Percentiles rank a stretch among this genome's conserved stretches.
Evolutionary conservation across 208 protist genomes (phyloP).

Genomic region (Crithidia acanthocephali): DNA sequence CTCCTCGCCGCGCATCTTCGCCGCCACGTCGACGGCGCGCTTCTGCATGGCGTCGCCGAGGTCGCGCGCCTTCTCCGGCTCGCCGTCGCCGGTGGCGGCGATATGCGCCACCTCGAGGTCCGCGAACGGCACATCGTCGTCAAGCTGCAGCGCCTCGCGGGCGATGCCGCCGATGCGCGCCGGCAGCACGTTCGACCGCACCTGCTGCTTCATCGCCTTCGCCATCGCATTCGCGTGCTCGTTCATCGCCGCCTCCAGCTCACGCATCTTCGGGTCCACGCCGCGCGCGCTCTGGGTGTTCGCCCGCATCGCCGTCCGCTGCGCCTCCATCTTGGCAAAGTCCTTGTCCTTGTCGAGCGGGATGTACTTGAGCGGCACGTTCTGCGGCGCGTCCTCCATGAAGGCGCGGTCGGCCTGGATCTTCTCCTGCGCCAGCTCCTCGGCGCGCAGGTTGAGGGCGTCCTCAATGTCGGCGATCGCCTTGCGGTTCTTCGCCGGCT

Average conservation of each 20-base stretch:
- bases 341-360: constrained; percentile 67
- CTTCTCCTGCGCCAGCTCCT: constrained; percentile 76
- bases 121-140: constrained; percentile 72
- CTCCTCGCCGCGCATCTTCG: constrained; percentile 68
- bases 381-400: constrained; percentile 69
- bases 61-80: constrained; percentile 50
- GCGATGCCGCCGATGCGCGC: constrained; percentile 52
- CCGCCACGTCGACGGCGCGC: constrained; percentile 60
- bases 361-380: constrained; percentile 62
- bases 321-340: constrained; percentile 66
- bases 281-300: constrained; percentile 41
- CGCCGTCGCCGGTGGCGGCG: constrained; percentile 56
- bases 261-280: constrained; percentile 43
- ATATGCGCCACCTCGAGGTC: constrained; percentile 76
- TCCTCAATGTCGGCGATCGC: constrained; percentile 57
- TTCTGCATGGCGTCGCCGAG: constrained; percentile 71
- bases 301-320: constrained; percentile 53
- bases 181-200: constrained; percentile 46
- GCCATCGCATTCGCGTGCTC: constrained; percentile 58
- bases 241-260: constrained; percentile 77
- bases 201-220: constrained; percentile 51
- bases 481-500: constrained; percentile 66
- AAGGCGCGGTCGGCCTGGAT: constrained; percentile 72
- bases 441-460: constrained; percentile 63
- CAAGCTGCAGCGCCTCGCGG: constrained; percentile 58